These are phyloP conservation scores for Hypoxylon cercidicola DNA, from an alignment of 495 filamentous ascomycete genomes.

Conservation along the genomic window DNA sequence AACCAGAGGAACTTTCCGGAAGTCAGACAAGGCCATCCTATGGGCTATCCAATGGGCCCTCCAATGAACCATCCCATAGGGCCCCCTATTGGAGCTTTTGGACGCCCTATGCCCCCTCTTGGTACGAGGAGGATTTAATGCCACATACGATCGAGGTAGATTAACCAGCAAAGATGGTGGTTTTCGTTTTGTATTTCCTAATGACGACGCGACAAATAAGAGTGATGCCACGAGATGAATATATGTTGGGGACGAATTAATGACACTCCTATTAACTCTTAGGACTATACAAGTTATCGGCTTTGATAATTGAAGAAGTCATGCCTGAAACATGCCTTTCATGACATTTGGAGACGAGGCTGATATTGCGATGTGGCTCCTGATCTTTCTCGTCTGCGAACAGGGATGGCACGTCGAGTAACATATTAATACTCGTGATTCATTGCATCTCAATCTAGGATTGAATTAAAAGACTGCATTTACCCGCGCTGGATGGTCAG, in stretches of 20 bases:
- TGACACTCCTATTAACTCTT: too few species aligned
- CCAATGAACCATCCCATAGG: too few species aligned
- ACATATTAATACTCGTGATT: background rate
- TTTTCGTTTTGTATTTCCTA: slow-evolving; percentile 5
- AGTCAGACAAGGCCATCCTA: background rate
- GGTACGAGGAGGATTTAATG: background rate
- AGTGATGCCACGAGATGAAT: slow-evolving; percentile 4
- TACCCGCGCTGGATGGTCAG: background rate
- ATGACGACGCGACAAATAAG: slow-evolving; percentile 1
- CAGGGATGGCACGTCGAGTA: background rate
- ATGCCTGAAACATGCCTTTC: too few species aligned
- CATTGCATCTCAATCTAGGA: background rate
- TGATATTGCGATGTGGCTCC: background rate
- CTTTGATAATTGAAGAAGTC: too few species aligned
- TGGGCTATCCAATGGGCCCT: slow-evolving; percentile 3
- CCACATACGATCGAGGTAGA: background rate
- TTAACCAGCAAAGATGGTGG: background rate
- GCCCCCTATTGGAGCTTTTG: too few species aligned
- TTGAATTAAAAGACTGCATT: background rate
- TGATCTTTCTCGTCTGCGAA: background rate
- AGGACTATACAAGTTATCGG: too few species aligned
- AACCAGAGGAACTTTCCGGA: background rate
- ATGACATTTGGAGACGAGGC: background rate
- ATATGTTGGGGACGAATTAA: background rate
- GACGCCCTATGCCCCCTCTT: too few species aligned